Evolutionary conservation across 257 asterid species (phyloP).

Genomic region (Solanum bulbocastanum): DNA sequence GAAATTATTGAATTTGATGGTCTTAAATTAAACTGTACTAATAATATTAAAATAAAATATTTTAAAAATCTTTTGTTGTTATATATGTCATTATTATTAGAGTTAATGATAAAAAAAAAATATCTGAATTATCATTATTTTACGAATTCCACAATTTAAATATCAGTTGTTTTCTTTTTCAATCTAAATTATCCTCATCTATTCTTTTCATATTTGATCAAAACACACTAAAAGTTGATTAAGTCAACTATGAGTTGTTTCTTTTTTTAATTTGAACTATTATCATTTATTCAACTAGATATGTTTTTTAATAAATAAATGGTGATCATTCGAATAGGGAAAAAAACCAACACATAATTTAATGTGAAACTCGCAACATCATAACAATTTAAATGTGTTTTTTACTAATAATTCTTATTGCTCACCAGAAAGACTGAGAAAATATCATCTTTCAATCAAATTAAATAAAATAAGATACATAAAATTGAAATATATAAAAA

Average conservation of each 20-base stretch:
- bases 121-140: no score
- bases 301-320: neutral
- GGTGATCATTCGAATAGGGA: rapidly evolving
- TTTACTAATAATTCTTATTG: neutral
- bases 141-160: no score
- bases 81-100: neutral
- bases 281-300: neutral
- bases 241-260: neutral
- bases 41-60: no score
- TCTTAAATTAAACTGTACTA: no score
- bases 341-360: neutral
- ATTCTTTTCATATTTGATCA: neutral
- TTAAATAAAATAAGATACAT: neutral
- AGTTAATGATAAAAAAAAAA: no score
- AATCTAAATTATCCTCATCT: no score
- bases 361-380: rapidly evolving
- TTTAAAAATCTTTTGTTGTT: no score
- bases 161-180: no score
- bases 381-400: rapidly evolving
- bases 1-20: no score
- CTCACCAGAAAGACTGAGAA: neutral
- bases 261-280: neutral
- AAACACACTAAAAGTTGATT: rapidly evolving
- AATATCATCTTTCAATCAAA: neutral
- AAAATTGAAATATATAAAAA: neutral